phyloP scores from a whole-genome alignment of 805 yeast genomes.

The Zygotorulaspora sp. region DNA sequence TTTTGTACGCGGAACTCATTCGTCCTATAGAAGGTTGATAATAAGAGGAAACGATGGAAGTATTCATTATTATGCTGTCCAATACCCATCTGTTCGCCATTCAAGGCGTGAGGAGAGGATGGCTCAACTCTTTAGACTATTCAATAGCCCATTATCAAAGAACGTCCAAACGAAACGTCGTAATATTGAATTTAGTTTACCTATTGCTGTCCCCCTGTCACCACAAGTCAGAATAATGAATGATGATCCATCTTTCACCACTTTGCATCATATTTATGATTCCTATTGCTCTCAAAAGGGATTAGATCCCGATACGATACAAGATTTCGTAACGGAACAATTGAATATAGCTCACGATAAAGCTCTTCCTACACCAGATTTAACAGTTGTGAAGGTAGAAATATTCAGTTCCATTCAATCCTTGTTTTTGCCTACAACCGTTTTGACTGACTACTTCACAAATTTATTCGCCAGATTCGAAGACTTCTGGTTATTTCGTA shows the following conservation, averaged over 20 bases:
- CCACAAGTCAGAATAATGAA: conserved; percentile 92
- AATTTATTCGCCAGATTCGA: conserved; percentile 70
- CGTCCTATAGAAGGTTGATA: conserved; percentile 82
- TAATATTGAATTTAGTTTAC: conserved; percentile 77
- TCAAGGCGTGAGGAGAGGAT: conserved; percentile 94
- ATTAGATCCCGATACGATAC: conserved; percentile 81
- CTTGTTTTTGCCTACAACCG: conserved; percentile 76
- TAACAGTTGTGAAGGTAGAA: conserved; percentile 83
- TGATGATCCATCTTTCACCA: conserved; percentile 66
- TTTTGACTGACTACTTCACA: conserved; percentile 73
- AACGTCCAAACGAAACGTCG: conserved; percentile 88
- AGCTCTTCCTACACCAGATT: conserved; percentile 87
- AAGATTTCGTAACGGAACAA: conserved; percentile 79
- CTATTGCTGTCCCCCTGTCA: conserved; percentile 88
- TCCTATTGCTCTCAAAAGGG: conserved; percentile 70
- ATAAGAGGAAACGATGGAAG: conserved; percentile 94
- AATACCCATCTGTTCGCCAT: conserved; percentile 96
- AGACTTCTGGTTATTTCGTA: conserved; percentile 96
- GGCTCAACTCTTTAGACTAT: conserved; percentile 83
- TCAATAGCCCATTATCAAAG: conserved; percentile 73
- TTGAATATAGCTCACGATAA: conserved; percentile 91
- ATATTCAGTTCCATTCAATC: conserved; percentile 88
- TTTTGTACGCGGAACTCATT: conserved; percentile 81
- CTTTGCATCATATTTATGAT: conserved; percentile 81
- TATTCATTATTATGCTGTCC: conserved; percentile 88